Conservation (phyloP, 225 moss, liverwort and hornwort species). For the Anthoceros angustus region DNA sequence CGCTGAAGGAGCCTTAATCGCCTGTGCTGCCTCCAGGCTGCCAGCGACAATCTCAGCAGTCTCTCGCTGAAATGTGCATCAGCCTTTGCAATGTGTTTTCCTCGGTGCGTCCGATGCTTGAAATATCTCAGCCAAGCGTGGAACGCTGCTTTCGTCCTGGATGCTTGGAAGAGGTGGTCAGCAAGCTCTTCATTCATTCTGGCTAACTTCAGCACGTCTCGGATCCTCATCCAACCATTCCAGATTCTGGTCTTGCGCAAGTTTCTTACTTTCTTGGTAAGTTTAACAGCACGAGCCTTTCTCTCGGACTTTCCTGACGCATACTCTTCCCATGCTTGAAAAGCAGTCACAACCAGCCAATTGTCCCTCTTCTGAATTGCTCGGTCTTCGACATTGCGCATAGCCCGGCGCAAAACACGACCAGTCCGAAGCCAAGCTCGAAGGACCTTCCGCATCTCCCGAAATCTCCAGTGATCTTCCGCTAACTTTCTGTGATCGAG, state of each 20-base stretch:
- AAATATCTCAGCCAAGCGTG: background rate
- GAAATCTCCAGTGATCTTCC: background rate
- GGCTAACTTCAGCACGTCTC: conserved; percentile 1
- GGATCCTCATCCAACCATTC: background rate
- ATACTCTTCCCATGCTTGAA: background rate
- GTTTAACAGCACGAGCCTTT: background rate
- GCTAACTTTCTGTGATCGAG: background rate
- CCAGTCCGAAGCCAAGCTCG: background rate
- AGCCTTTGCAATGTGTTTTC: background rate
- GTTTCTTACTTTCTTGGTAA: background rate
- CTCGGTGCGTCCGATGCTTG: background rate
- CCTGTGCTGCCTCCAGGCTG: background rate
- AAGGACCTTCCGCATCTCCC: background rate
- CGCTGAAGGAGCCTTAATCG: background rate
- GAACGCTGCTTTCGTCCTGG: background rate
- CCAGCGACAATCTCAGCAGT: background rate
- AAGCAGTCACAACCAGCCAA: background rate
- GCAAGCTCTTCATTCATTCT: conserved; percentile 1
- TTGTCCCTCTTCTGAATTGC: background rate
- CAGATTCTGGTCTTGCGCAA: background rate
- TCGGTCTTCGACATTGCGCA: background rate
- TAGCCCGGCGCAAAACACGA: background rate
- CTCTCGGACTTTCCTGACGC: background rate
- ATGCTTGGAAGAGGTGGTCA: background rate
- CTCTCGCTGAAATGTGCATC: background rate